A percentile compares a stretch with the other conserved stretches of the same genome.
phyloP scores from a whole-genome alignment of 495 filamentous ascomycete species.

The Parachaetomium inaequale region DNA sequence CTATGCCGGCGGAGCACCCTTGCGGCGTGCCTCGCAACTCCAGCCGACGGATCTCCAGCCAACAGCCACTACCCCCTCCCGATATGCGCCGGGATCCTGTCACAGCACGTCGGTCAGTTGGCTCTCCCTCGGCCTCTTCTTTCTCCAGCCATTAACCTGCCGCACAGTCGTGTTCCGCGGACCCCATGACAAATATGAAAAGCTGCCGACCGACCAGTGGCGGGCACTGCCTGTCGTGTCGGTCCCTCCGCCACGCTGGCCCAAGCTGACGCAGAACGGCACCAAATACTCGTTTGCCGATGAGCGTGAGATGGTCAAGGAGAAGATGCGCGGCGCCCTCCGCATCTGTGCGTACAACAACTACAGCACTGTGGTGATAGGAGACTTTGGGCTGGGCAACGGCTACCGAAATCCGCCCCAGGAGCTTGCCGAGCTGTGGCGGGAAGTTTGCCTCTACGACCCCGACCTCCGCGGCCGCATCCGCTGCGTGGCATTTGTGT shows the following conservation, averaged over 20 bases:
- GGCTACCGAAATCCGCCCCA: constrained; percentile 64
- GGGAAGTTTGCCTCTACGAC: constrained; percentile 60
- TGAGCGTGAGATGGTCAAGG: constrained; percentile 64
- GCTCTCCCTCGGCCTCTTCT: not conserved
- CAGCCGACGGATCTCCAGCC: constrained; percentile 40
- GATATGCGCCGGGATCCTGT: constrained; percentile 62
- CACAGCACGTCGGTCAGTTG: constrained; percentile 58
- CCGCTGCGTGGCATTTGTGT: constrained; percentile 65
- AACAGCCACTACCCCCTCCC: constrained; percentile 65
- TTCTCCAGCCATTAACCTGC: constrained; percentile 2
- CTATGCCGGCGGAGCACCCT: constrained; percentile 70
- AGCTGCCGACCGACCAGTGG: constrained; percentile 45
- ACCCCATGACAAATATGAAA: constrained; percentile 46
- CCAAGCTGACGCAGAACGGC: constrained; percentile 64
- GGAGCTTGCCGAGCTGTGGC: constrained; percentile 67
- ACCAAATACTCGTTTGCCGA: constrained; percentile 63
- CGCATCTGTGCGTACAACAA: constrained; percentile 60
- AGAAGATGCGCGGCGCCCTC: constrained; percentile 66
- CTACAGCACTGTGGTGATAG: constrained; percentile 59
- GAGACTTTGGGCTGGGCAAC: constrained; percentile 67
- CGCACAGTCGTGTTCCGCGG: constrained; percentile 45
- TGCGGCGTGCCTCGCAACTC: constrained; percentile 57
- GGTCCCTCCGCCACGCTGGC: constrained; percentile 64
- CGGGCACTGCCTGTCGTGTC: constrained; percentile 62
- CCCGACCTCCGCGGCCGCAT: constrained; percentile 66